phyloP scores from a whole-genome alignment of 2,329 filamentous ascomycete genomes.

The Laburnicola sp. region DNA sequence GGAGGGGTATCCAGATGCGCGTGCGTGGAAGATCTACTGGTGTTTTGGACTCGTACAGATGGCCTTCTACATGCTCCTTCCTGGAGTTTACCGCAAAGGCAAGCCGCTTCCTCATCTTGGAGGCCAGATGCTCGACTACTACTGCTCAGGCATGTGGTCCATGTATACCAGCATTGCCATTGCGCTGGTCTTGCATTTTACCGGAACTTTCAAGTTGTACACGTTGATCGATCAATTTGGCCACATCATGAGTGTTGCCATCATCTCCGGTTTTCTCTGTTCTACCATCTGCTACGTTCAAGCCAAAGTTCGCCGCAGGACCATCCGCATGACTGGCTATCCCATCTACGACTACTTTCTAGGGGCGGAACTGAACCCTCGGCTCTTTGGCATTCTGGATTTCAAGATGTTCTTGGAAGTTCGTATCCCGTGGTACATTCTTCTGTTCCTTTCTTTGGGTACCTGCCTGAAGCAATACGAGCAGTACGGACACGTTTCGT shows the following conservation, averaged over 20 bases:
- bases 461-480: conserved; percentile 83
- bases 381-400: conserved; percentile 81
- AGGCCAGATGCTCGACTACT: conserved; percentile 83
- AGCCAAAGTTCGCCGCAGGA: conserved; percentile 74
- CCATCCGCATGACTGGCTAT: conserved; percentile 89
- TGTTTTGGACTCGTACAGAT: conserved; percentile 84
- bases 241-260: conserved; percentile 87
- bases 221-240: conserved; percentile 95
- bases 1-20: conserved; percentile 78
- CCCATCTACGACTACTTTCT: conserved; percentile 88
- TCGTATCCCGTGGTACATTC: conserved; percentile 87
- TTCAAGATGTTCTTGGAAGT: conserved; percentile 98
- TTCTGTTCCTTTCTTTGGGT: conserved; percentile 76
- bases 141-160: conserved; percentile 85
- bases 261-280: conserved; percentile 84
- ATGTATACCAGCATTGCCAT: conserved; percentile 84
- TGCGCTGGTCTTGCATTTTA: conserved; percentile 73
- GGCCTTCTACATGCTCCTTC: conserved; percentile 79
- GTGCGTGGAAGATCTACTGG: conserved; percentile 96
- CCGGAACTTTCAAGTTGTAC: conserved; percentile 84
- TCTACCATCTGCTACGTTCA: conserved; percentile 84
- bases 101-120: conserved; percentile 82
- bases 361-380: conserved; percentile 83
- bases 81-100: conserved; percentile 84
- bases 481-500: conserved; percentile 79